Evolutionary conservation across 192 early-diverging fungal species (phyloP).

Genomic region (Linnemannia elongata): DNA sequence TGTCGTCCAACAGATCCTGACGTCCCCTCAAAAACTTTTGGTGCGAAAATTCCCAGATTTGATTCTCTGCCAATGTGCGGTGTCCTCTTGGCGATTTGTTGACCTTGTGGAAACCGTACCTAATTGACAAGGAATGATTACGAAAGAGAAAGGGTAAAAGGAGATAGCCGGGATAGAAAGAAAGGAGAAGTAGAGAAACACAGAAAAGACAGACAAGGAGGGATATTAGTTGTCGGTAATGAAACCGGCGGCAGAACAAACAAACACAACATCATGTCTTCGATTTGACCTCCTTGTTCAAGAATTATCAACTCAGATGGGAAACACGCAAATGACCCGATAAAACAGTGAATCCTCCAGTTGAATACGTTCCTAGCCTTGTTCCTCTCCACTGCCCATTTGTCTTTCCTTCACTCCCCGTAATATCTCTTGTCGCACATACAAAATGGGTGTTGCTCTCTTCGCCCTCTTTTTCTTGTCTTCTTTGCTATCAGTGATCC

Average conservation of each 20-base stretch:
- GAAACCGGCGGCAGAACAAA: no score
- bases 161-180: not conserved
- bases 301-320: no score
- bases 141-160: not conserved
- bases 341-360: not conserved
- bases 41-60: slow-evolving; percentile 94
- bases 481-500: not conserved
- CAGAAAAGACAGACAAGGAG: no score
- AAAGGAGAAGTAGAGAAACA: not conserved
- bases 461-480: not conserved
- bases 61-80: slow-evolving; percentile 88
- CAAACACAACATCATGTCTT: no score
- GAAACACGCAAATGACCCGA: no score
- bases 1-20: slow-evolving; percentile 87
- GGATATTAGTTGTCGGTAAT: not conserved
- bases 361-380: not conserved
- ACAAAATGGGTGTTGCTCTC: not conserved
- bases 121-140: slow-evolving; percentile 4
- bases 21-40: slow-evolving; percentile 84
- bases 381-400: not conserved
- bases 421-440: not conserved
- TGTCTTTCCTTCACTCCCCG: not conserved
- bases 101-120: slow-evolving; percentile 92
- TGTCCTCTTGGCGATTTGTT: slow-evolving; percentile 91
- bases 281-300: no score